Evolutionary conservation across 2,329 filamentous ascomycete species (phyloP), one percentile per base, ranked within the genome.

Genomic region (Magnaporthiopsis rhizophila): DNA sequence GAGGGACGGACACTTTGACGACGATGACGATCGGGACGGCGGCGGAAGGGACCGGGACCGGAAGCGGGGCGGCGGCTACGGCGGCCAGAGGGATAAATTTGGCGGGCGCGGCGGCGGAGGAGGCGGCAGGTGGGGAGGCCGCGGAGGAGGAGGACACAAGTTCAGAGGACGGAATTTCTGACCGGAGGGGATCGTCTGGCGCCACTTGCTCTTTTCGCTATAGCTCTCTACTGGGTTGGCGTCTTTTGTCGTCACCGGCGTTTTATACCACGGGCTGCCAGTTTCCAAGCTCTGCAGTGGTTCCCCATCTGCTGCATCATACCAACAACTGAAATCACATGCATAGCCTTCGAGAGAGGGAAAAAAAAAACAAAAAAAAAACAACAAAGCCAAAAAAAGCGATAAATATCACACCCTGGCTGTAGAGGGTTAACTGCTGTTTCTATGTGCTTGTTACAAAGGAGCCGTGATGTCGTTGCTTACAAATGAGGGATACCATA

Each of bases 51-150:
- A 69, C 56, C 63, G 66, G 62, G 62, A 64, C 61, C 61, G 64
- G 18, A 68, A 68, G 68, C 69, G 66, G 62, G 67, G 64, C 63
- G 67, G 64, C 63, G 69, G 67, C 65, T 66, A 57, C 66, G 64
- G 58, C 63, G 65, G 67, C 64, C 68, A 71, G 45, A 70, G 69
- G 57, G 76, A 76, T 65, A 72, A 74, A 65, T 76, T 71, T 12
- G 34, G 61, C 24, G 59, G 38, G 38, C 38, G 38, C 15, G 38
- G 38, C 24, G 58, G 58, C 3, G 58, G 61, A 18, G 60, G 60
- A 21, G 45, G 67, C 30, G 67, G 69, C 5, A 67, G 72, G 4
- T 68, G 74, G 26, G 73, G 75, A 9, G 75, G 78, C 61, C 61
- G 73, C 50, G 72, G 74, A 64, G 75, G 68, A 59, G 71, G 68